Conservation (phyloP, 371 early-diverging fungal genomes). For the Blastocladiella emersonii region DNA sequence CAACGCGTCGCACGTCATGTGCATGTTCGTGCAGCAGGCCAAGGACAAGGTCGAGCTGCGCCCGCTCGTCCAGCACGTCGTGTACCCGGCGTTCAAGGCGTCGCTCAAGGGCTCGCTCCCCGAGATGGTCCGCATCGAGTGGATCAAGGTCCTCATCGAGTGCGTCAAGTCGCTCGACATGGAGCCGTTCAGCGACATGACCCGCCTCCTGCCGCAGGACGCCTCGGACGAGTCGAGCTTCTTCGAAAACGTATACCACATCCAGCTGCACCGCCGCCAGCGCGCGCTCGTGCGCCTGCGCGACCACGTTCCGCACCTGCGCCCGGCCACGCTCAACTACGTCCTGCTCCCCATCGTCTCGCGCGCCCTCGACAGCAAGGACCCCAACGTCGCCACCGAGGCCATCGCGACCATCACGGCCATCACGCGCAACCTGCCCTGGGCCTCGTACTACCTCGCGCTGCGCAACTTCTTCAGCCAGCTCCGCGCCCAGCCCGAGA, state of each 20-base stretch:
- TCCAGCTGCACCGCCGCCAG: conserved; percentile 81
- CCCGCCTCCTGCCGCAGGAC: conserved; percentile 33
- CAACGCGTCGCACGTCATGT: conserved; percentile 56
- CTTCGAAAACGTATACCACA: conserved; percentile 80
- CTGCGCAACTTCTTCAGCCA: conserved; percentile 52
- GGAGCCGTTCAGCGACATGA: conserved; percentile 51
- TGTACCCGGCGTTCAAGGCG: conserved; percentile 61
- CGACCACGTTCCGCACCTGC: conserved; percentile 14
- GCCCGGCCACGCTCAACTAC: conserved; percentile 40
- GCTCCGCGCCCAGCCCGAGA: conserved; percentile 36
- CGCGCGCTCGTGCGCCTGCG: conserved; percentile 62
- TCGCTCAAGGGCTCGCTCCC: conserved; percentile 38
- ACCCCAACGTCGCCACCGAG: conserved; percentile 65
- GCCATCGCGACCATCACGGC: conserved; percentile 56
- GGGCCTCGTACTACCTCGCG: conserved; percentile 66
- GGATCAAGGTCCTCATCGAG: conserved; percentile 42
- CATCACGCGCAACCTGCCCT: conserved; percentile 51
- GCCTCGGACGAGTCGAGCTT: conserved; percentile 72
- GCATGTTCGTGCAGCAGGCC: conserved; percentile 41
- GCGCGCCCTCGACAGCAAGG: conserved; percentile 48
- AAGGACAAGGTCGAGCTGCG: conserved; percentile 15
- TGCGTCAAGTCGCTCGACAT: conserved; percentile 43
- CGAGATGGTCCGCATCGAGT: conserved; percentile 57
- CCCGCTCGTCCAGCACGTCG: conserved; percentile 37
- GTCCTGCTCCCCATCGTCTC: conserved; percentile 74